Base-by-base conservation (phyloP, 345 rosid genomes). In the Moringa oleifera region DNA sequence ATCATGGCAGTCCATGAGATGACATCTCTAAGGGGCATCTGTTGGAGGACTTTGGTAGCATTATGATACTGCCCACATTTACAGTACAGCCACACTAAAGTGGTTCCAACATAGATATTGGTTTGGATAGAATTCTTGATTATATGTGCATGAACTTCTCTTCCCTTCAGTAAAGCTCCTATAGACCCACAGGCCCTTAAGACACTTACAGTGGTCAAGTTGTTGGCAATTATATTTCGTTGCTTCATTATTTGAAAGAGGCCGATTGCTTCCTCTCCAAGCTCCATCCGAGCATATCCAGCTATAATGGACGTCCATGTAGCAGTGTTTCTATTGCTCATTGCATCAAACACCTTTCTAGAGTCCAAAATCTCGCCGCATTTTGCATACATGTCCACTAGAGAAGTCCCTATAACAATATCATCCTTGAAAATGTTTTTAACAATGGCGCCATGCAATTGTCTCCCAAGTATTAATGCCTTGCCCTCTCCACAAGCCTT, bases 1-100 rank as follows among this genome's bases (percentile, higher is more conserved):
- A 92, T 92, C 75, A 89, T 84, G 33, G 98, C 90, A 3, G 97
- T 89, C 98, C 97, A 92, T 7, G 97, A 89, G 62, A 89, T 89
- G 62, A 84, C 97, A 68, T 87, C 90, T 77, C 85, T 77, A 53
- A 76, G 75, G 5, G 92, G 88, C 79, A 89, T 79, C 53, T 84
- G 89, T 50, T 77, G 87, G 24, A 89, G 81, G 65, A 93, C 90
- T 59, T 71, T 81, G 57, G 70, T 85, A 53, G 96, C 94, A 28
- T 57, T 62, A 9, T 68, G 61, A 65, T 83, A 85, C 68, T 80
- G 80, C 68, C 91, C 82, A 49, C 88, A 84, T 83, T 84, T 92
- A 59, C 90, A 87, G 64, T 89, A 92, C 54, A 92, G 74, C 97
- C 97, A 89, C 18, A 87, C 89, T 41, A 92, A 81, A 51, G 88